phyloP scores from a whole-genome alignment of 2,329 filamentous ascomycete genomes.

The Rhexocercosporidium sp. region DNA sequence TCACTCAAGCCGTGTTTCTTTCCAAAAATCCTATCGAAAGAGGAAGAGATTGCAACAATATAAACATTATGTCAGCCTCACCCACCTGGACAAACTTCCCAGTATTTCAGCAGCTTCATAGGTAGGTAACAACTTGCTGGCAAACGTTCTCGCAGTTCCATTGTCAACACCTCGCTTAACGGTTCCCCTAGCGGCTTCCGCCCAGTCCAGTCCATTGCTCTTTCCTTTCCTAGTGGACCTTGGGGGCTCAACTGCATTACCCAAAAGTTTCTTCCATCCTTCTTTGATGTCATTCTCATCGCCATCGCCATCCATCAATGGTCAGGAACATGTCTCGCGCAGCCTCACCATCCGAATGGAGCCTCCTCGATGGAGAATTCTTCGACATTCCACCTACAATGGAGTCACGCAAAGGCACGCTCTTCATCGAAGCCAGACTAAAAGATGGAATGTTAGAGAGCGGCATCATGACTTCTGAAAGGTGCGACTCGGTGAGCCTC shows the following conservation, averaged over 20 bases:
- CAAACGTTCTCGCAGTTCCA: too few relatives aligned
- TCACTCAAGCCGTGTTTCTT: too few relatives aligned
- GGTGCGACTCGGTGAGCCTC: background rate
- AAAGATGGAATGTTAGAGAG: conserved; percentile 11
- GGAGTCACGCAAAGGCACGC: conserved; percentile 15
- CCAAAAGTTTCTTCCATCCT: background rate
- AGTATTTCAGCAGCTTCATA: too few relatives aligned
- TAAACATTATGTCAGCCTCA: too few relatives aligned
- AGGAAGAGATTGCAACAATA: too few relatives aligned
- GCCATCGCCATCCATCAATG: background rate
- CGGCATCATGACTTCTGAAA: background rate
- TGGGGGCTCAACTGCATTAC: background rate
- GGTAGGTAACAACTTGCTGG: too few relatives aligned
- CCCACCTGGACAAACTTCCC: too few relatives aligned
- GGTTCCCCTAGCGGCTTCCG: background rate
- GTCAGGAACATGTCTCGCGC: background rate
- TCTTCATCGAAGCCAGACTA: conserved; percentile 29
- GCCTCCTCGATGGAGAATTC: background rate
- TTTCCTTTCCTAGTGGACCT: background rate
- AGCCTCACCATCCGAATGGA: background rate
- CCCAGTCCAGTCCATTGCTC: background rate
- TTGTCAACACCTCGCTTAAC: conserved; percentile 6
- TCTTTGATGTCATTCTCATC: background rate
- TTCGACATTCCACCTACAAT: background rate
- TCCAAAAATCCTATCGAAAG: too few relatives aligned